Evolutionary conservation across 163 green algal species (phyloP).

Genomic region (Volvox carteri): DNA sequence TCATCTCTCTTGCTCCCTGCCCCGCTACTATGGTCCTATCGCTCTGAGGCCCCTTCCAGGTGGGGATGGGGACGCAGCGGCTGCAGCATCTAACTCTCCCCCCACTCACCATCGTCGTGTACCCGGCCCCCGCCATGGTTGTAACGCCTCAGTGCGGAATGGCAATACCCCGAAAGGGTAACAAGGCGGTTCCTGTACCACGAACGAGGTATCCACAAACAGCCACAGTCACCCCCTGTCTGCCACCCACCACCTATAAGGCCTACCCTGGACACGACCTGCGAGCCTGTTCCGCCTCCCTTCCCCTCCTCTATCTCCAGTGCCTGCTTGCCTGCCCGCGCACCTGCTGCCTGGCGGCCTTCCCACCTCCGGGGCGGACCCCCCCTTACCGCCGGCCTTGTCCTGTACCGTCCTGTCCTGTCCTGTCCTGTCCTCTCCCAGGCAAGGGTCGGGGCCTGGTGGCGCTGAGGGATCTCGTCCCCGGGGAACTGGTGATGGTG

Average conservation of each 20-base stretch:
- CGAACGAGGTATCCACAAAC: not conserved
- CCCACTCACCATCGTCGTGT: too few species aligned
- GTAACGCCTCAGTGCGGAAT: too few species aligned
- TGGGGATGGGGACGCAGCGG: not conserved
- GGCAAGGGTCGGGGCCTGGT: conserved; percentile 38
- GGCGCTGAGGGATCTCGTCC: not conserved
- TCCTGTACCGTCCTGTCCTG: not conserved
- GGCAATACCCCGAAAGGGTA: not conserved
- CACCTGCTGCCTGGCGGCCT: not conserved
- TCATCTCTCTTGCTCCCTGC: not conserved
- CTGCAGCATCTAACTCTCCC: not conserved
- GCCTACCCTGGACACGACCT: not conserved
- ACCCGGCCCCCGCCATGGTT: not conserved
- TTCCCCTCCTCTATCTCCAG: not conserved
- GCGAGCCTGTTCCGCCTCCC: too few species aligned
- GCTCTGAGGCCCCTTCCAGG: not conserved
- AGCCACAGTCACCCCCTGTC: not conserved
- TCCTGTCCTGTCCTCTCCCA: not conserved
- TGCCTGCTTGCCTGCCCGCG: not conserved
- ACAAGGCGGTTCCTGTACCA: too few species aligned
- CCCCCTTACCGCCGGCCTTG: not conserved
- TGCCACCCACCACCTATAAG: too few species aligned
- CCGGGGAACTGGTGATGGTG: conserved; percentile 37
- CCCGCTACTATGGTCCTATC: conserved; percentile 29
- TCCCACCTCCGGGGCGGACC: not conserved